phyloP scores from a whole-genome alignment of 164 flowering plant species.

The Annona squamosa region DNA sequence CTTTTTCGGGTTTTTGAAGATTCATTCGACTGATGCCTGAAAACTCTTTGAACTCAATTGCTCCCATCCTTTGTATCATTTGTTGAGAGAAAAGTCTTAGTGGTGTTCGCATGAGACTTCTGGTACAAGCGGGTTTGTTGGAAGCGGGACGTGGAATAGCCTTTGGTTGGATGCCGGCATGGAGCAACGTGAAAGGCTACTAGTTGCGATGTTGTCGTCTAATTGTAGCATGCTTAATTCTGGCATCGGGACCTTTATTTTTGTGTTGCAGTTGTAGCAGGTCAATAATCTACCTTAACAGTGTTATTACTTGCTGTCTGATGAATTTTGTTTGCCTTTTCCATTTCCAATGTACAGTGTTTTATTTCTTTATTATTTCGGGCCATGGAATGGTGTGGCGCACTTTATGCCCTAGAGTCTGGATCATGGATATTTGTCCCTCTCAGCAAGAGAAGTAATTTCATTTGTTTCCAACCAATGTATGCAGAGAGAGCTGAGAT shows the following conservation, averaged over 20 bases:
- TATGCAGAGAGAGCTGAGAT: not conserved
- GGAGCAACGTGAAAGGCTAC: no score
- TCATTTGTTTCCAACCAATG: not conserved
- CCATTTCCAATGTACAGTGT: not conserved
- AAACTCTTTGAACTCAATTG: not conserved
- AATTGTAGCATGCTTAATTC: no score
- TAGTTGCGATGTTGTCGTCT: no score
- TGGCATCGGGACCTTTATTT: no score
- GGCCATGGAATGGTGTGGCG: not conserved
- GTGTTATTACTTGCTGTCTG: not conserved
- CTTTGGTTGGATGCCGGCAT: not conserved
- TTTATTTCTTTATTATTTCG: not conserved
- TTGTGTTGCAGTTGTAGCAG: not conserved
- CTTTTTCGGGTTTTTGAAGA: not conserved
- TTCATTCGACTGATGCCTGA: not conserved
- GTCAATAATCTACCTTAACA: not conserved
- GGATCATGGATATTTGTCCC: not conserved
- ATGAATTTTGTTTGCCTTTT: not conserved
- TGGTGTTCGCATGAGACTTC: no score
- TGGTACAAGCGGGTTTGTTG: no score
- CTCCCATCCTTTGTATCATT: not conserved
- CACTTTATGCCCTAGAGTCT: not conserved
- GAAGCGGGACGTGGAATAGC: not conserved
- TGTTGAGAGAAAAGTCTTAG: not conserved
- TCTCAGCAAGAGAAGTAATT: not conserved